Conservation (phyloP, 129 eudicot genomes). For the Silybum marianum region DNA sequence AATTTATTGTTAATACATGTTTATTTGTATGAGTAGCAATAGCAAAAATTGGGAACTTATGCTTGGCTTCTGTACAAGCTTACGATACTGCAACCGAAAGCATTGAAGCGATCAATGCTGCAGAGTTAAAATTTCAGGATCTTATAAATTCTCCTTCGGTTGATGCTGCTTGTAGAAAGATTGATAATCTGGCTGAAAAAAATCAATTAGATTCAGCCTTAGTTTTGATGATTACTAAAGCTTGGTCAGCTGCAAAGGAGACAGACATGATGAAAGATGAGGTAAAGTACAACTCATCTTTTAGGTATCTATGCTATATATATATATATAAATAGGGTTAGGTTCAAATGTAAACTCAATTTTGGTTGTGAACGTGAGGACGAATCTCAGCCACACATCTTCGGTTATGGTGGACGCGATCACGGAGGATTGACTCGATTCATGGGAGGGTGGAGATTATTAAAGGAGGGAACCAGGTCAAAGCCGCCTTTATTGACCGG, state of each 20-base stretch:
- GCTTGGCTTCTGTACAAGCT: conserved; percentile 77
- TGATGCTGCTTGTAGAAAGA: conserved; percentile 80
- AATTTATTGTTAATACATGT: conserved; percentile 1
- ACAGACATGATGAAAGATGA: conserved; percentile 73
- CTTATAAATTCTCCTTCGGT: conserved; percentile 82
- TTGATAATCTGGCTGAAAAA: conserved; percentile 73
- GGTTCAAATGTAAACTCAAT: no score
- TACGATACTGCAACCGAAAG: conserved; percentile 76
- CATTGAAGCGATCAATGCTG: conserved; percentile 78
- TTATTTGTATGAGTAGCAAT: conserved; percentile 42
- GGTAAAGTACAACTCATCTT: conserved; percentile 32
- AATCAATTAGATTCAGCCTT: conserved; percentile 75
- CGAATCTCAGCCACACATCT: no score
- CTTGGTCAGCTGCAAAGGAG: conserved; percentile 91
- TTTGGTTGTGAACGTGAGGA: no score
- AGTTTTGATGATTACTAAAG: conserved; percentile 71
- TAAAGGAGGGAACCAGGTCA: no score
- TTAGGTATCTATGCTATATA: not conserved
- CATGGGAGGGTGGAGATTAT: no score
- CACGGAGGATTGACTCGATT: no score
- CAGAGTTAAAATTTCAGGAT: conserved; percentile 81
- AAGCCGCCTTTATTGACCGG: no score
- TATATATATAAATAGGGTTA: no score
- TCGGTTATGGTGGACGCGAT: no score
- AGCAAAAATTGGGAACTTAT: conserved; percentile 59